phyloP scores from a whole-genome alignment of 2,329 filamentous ascomycete species.

The Lecanoromycetidae sp. region DNA sequence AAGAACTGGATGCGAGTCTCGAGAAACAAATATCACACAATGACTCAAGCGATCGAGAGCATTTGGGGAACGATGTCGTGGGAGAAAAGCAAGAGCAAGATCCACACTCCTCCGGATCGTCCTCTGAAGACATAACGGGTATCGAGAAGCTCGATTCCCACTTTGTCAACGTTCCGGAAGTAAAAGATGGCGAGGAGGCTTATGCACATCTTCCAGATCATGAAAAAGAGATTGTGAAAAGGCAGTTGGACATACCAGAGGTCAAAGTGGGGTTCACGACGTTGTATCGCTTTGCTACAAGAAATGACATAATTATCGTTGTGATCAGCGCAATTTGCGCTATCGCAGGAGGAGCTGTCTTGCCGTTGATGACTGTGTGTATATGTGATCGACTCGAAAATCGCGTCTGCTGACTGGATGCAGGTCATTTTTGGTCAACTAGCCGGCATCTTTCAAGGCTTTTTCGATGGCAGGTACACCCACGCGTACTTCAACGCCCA shows the following conservation, averaged over 20 bases:
- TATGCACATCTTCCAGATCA: slow-evolving; percentile 51
- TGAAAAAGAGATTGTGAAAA: slow-evolving; percentile 55
- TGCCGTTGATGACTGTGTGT: slow-evolving; percentile 60
- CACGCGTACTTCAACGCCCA: slow-evolving; percentile 47
- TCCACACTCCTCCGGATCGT: slow-evolving; percentile 13
- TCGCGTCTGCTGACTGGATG: neutral
- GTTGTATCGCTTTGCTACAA: slow-evolving; percentile 59
- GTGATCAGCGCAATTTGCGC: slow-evolving; percentile 49
- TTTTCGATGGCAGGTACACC: slow-evolving; percentile 39
- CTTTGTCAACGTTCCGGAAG: slow-evolving; percentile 26
- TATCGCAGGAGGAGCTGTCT: slow-evolving; percentile 59
- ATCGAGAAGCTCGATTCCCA: slow-evolving; percentile 30
- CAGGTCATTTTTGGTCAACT: slow-evolving; percentile 61
- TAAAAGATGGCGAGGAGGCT: slow-evolving; percentile 37
- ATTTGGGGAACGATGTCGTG: neutral
- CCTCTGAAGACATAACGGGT: slow-evolving; percentile 12
- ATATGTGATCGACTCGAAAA: neutral
- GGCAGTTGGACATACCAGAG: slow-evolving; percentile 54
- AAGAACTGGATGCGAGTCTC: slow-evolving; percentile 10
- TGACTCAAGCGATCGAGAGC: neutral
- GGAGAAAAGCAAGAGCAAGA: slow-evolving; percentile 12
- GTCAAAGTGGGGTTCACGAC: slow-evolving; percentile 52
- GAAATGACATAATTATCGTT: slow-evolving; percentile 53
- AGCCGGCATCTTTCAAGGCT: slow-evolving; percentile 57
- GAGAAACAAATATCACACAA: slow-evolving; percentile 8